These are phyloP conservation scores for Colletotrichum magnum DNA, from an alignment of 2,329 filamentous ascomycete species.

Conservation along the genomic window DNA sequence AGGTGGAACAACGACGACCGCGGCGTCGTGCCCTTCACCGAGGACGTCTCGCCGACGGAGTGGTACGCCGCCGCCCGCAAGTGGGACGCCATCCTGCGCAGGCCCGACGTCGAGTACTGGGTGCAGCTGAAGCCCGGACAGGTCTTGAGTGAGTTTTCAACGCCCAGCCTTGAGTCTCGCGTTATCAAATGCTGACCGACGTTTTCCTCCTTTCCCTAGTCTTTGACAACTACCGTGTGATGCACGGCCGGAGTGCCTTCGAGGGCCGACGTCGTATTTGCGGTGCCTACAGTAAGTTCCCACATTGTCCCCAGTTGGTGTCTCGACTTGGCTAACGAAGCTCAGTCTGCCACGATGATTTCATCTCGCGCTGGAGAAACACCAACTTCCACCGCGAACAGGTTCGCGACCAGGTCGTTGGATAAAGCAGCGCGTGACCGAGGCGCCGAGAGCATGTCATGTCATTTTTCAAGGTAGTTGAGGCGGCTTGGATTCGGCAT, in stretches of 20 bases:
- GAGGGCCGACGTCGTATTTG: slow-evolving; percentile 89
- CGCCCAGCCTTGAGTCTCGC: no score
- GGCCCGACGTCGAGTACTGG: slow-evolving; percentile 79
- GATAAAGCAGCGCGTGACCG: slow-evolving; percentile 8
- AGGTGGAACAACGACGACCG: slow-evolving; percentile 97
- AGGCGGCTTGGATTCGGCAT: not conserved
- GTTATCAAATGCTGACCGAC: slow-evolving; percentile 37
- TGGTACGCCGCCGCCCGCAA: slow-evolving; percentile 88
- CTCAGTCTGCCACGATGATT: slow-evolving; percentile 85
- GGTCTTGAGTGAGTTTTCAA: slow-evolving; percentile 74
- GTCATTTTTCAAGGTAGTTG: not conserved
- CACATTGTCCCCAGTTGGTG: not conserved
- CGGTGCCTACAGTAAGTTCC: slow-evolving; percentile 86
- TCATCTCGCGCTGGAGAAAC: slow-evolving; percentile 80
- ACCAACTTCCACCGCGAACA: slow-evolving; percentile 72
- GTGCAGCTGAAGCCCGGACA: slow-evolving; percentile 85
- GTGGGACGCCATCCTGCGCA: slow-evolving; percentile 79
- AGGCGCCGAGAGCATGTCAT: not conserved
- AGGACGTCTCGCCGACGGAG: slow-evolving; percentile 60
- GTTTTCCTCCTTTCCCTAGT: slow-evolving; percentile 63
- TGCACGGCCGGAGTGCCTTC: slow-evolving; percentile 89
- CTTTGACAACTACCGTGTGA: slow-evolving; percentile 95
- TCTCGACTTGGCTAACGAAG: not conserved
- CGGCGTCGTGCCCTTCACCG: slow-evolving; percentile 73
- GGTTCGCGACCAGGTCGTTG: slow-evolving; percentile 51